Evolutionary conservation across 148 eudicot genomes (phyloP).

Genomic region (Chenopodium formosanum): DNA sequence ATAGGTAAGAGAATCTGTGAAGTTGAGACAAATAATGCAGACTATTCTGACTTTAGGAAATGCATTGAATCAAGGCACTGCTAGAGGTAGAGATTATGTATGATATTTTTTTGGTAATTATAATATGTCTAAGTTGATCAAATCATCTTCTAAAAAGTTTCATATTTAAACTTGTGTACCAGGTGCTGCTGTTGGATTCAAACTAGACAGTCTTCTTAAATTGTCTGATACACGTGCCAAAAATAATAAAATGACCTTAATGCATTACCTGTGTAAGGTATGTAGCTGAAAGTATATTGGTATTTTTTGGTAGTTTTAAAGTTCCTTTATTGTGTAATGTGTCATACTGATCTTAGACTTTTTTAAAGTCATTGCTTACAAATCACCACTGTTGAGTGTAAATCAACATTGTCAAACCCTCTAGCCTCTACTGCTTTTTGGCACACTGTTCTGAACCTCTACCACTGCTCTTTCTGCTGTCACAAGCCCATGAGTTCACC

Average conservation of each 20-base stretch:
- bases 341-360: not conserved
- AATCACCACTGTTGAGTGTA: not conserved
- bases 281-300: constrained; percentile 3
- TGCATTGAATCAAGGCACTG: constrained; percentile 99
- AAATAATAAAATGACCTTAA: constrained; percentile 95
- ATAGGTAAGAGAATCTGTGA: constrained; percentile 85
- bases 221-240: constrained; percentile 95
- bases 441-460: not conserved
- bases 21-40: constrained; percentile 94
- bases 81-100: constrained; percentile 60
- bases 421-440: not conserved
- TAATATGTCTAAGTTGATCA: constrained; percentile 8
- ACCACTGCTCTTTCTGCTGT: not conserved
- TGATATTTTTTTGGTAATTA: not conserved
- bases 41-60: constrained; percentile 97
- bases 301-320: not conserved
- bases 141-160: constrained; percentile 2
- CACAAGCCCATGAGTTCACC: not conserved
- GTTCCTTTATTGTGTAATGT: not conserved
- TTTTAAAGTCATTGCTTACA: not conserved
- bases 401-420: not conserved
- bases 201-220: constrained; percentile 96
- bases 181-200: constrained; percentile 98
- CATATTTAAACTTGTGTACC: constrained; percentile 17
- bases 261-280: constrained; percentile 99